phyloP scores from a whole-genome alignment of 306 rosid genomes.

The Begonia peltatifolia region DNA sequence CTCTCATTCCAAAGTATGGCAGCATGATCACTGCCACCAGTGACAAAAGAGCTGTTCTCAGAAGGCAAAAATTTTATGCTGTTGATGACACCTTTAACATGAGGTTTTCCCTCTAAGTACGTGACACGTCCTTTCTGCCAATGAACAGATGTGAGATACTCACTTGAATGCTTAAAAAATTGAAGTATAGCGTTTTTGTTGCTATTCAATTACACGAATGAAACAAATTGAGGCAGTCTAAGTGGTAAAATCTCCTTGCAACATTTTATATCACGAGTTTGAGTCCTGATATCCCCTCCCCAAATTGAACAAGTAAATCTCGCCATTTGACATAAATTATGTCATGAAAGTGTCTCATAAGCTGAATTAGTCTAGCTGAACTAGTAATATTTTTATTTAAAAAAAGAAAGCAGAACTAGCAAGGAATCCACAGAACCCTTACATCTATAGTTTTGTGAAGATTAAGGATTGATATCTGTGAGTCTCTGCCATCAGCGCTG shows the following conservation, averaged over 20 bases:
- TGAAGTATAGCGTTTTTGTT: neutral
- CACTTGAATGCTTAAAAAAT: slow-evolving; percentile 2
- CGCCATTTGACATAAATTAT: no score
- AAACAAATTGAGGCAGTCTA: no score
- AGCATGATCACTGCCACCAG: slow-evolving; percentile 94
- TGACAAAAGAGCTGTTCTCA: slow-evolving; percentile 57
- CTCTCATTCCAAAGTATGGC: slow-evolving; percentile 75
- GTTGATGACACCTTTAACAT: slow-evolving; percentile 81
- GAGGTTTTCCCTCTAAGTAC: slow-evolving; percentile 77
- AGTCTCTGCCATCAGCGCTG: slow-evolving; percentile 78
- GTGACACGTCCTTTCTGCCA: slow-evolving; percentile 59
- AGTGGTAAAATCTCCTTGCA: no score
- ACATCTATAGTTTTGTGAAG: slow-evolving; percentile 57
- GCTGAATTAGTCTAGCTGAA: no score
- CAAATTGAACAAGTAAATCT: no score
- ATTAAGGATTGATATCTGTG: slow-evolving; percentile 63
- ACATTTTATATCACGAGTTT: no score
- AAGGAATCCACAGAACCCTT: slow-evolving; percentile 9
- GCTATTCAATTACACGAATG: no score
- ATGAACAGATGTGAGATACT: slow-evolving; percentile 7
- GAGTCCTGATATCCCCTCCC: no score
- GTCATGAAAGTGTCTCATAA: no score
- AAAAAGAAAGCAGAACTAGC: neutral
- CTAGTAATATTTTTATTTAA: neutral
- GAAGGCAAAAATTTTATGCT: slow-evolving; percentile 73